Evolutionary conservation across 495 filamentous ascomycete species (phyloP).

Genomic region (Penicillium simplicissimum): DNA sequence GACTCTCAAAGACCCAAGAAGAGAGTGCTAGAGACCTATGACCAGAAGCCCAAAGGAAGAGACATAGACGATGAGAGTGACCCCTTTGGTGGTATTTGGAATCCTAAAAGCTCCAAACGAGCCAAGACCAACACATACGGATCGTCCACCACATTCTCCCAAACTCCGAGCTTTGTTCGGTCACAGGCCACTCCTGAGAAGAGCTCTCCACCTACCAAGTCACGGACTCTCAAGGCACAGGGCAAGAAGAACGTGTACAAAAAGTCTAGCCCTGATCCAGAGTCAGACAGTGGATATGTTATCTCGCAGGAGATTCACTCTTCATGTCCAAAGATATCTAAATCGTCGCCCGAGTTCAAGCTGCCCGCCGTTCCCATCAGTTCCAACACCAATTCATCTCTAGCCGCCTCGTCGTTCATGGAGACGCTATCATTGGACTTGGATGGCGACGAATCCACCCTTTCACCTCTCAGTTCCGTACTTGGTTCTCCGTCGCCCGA

Average conservation of each 20-base stretch:
- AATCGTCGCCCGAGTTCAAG: conserved; percentile 23
- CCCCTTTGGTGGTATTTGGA: conserved; percentile 20
- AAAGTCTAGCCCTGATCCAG: conserved; percentile 9
- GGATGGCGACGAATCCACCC: conserved; percentile 9
- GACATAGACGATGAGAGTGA: conserved; percentile 17
- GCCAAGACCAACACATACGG: conserved; percentile 20
- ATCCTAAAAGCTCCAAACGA: conserved; percentile 28
- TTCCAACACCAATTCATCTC: conserved; percentile 27
- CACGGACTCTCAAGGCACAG: conserved; percentile 5
- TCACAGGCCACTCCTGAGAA: conserved; percentile 21
- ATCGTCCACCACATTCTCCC: conserved; percentile 19
- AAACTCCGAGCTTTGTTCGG: conserved; percentile 16
- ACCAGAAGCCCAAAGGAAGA: conserved; percentile 24
- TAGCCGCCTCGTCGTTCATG: conserved; percentile 18
- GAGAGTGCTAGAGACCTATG: conserved; percentile 16
- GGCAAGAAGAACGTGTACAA: conserved; percentile 1
- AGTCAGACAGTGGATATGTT: conserved; percentile 26
- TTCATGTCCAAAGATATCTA: conserved; percentile 12
- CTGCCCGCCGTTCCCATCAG: conserved; percentile 22
- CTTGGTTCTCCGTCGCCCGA: conserved; percentile 9
- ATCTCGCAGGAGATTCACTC: conserved; percentile 30
- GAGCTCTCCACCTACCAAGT: not conserved
- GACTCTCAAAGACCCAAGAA: not conserved
- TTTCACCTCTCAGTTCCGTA: conserved; percentile 19
- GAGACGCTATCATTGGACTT: not conserved